A percentile compares a stretch with the other conserved stretches of the same genome.
Evolutionary conservation across 2,329 filamentous ascomycete species (phyloP).

Genomic region (Sclerotiophoma versabilis): DNA sequence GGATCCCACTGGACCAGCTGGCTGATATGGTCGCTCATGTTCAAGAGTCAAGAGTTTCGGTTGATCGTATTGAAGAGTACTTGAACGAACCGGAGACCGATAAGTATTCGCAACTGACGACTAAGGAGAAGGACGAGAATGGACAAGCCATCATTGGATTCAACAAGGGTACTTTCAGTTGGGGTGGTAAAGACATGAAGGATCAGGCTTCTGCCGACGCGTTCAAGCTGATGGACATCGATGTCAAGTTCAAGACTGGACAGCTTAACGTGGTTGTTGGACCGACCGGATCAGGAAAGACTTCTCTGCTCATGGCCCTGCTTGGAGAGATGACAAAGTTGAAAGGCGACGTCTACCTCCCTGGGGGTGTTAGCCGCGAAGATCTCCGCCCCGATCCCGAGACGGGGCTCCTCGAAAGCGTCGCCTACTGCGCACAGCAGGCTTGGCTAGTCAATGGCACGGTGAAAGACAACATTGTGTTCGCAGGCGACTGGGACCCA

Average conservation of each 20-base stretch:
- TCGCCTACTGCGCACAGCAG: slow-evolving; percentile 96
- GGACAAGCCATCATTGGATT: slow-evolving; percentile 83
- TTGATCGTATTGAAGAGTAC: slow-evolving; percentile 96
- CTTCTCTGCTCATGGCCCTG: slow-evolving; percentile 92
- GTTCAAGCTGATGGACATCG: slow-evolving; percentile 79
- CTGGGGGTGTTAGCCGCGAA: slow-evolving; percentile 84
- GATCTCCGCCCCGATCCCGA: slow-evolving; percentile 81
- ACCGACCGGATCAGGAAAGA: slow-evolving; percentile 93
- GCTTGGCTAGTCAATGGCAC: slow-evolving; percentile 97
- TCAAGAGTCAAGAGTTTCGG: slow-evolving; percentile 94
- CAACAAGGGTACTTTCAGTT: slow-evolving; percentile 83
- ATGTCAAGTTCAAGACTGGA: slow-evolving; percentile 83
- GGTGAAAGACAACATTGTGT: slow-evolving; percentile 95
- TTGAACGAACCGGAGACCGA: slow-evolving; percentile 92
- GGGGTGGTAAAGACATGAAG: slow-evolving; percentile 69
- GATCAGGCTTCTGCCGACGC: slow-evolving; percentile 68
- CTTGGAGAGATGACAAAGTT: slow-evolving; percentile 94
- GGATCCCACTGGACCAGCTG: slow-evolving; percentile 91
- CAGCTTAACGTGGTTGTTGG: slow-evolving; percentile 92
- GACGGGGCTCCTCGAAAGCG: slow-evolving; percentile 86
- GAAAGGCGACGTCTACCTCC: slow-evolving; percentile 81
- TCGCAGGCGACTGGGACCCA: slow-evolving; percentile 81
- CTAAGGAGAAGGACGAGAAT: slow-evolving; percentile 71
- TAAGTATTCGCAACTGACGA: slow-evolving; percentile 85
- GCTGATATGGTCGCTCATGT: slow-evolving; percentile 99